phyloP scores from a whole-genome alignment of 2,329 filamentous ascomycete species.

The Phaeophleospora eucalypticola region DNA sequence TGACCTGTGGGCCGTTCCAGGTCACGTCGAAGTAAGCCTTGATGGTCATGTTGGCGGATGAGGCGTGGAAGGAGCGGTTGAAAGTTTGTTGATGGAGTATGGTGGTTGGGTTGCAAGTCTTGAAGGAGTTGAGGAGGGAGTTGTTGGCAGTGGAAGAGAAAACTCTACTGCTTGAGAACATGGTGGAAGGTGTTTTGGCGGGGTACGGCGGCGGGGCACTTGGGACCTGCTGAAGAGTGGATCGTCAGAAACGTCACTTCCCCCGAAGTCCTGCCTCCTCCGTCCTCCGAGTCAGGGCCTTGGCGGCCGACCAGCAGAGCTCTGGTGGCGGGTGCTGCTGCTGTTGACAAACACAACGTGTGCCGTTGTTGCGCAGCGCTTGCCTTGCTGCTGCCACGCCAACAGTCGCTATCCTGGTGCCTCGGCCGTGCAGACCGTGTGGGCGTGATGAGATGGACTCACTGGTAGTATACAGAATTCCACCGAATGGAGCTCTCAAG shows the following conservation, averaged over 20 bases:
- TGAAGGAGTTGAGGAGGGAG: slow-evolving; percentile 18
- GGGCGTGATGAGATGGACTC: too few species aligned
- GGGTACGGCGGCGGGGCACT: neutral
- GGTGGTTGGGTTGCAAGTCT: slow-evolving; percentile 16
- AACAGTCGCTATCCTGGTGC: too few species aligned
- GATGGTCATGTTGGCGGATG: slow-evolving; percentile 69
- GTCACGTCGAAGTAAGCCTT: slow-evolving; percentile 58
- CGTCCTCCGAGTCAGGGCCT: neutral
- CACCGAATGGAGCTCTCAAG: neutral
- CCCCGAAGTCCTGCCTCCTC: neutral
- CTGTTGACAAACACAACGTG: too few species aligned
- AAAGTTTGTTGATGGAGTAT: slow-evolving; percentile 33
- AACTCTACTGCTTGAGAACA: neutral
- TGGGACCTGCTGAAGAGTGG: neutral
- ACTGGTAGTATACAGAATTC: too few species aligned
- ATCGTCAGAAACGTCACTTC: neutral
- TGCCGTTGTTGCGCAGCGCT: too few species aligned
- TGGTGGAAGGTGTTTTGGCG: neutral
- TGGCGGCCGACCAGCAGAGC: neutral
- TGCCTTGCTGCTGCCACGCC: too few species aligned
- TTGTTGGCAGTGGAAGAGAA: neutral
- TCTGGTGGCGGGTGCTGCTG: too few species aligned
- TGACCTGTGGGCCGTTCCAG: slow-evolving; percentile 62
- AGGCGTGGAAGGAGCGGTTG: slow-evolving; percentile 55
- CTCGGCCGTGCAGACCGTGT: too few species aligned